Evolutionary conservation across 1,139 yeast species (phyloP).

Genomic region (Kodamaea derodonti): DNA sequence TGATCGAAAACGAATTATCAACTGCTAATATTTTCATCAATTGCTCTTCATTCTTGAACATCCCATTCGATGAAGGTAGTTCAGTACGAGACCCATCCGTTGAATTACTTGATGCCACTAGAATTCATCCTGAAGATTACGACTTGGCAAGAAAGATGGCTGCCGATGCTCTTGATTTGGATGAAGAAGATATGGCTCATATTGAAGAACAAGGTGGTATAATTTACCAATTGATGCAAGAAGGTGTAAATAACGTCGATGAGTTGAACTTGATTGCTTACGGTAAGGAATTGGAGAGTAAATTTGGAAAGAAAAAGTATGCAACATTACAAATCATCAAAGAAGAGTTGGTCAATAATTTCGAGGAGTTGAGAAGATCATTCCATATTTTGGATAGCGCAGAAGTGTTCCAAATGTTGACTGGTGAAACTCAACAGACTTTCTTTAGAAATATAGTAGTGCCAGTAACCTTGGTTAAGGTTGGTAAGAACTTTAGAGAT

Average conservation of each 20-base stretch:
- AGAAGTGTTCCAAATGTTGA: constrained; percentile 83
- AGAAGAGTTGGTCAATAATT: constrained; percentile 82
- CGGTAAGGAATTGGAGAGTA: constrained; percentile 83
- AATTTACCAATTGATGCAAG: constrained; percentile 73
- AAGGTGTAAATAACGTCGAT: constrained; percentile 81
- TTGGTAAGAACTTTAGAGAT: constrained; percentile 44
- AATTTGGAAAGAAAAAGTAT: constrained; percentile 73
- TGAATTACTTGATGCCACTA: constrained; percentile 86
- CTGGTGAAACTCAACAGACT: constrained; percentile 77
- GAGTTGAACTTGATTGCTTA: constrained; percentile 87
- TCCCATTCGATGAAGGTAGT: constrained; percentile 61
- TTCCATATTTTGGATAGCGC: constrained; percentile 62
- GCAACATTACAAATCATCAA: constrained; percentile 84
- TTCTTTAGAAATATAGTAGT: constrained; percentile 70
- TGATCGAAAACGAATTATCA: constrained; percentile 75
- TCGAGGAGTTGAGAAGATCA: constrained; percentile 75
- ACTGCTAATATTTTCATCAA: constrained; percentile 82
- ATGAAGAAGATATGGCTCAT: constrained; percentile 88
- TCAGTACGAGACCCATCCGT: constrained; percentile 53
- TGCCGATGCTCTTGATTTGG: constrained; percentile 93
- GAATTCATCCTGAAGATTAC: constrained; percentile 97
- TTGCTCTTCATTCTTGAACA: constrained; percentile 84
- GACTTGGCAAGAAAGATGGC: constrained; percentile 96
- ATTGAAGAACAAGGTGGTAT: constrained; percentile 79
- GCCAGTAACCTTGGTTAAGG: constrained; percentile 66